Evolutionary conservation across 345 rosid species (phyloP), one percentile per base, ranked within the genome.

Genomic region (Capsella bursapastoris): DNA sequence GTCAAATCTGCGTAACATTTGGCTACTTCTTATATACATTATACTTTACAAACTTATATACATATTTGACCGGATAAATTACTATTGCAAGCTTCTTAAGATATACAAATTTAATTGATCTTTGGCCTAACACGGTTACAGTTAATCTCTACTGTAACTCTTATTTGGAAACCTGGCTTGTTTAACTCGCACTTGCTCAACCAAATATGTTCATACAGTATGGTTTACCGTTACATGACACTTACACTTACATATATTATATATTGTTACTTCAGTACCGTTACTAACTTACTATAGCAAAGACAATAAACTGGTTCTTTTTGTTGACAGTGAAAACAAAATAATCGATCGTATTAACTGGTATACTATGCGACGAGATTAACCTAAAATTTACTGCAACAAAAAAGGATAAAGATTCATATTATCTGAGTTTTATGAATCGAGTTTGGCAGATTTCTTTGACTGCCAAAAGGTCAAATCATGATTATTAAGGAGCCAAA

Each of bases 381-480:
- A 60, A 25, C 25, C 8, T 32, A 22, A 49, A 28, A 18, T 58
- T 47, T 66, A 27, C 43, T 7, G 8, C 27, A 57, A 25, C 8
- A 14, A 32, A 28, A 28, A 58, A 47, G 47, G 25, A 58, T 58
- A 29, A 5, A 5, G 48, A 51, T 4, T 49, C 13, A 16, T 22
- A 22, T 64, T 9, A 34, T 57, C 8, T 12, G 66, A 32, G 41
- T 38, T 43, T 48, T 50, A 66, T 35, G 64, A 60, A 72, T 48
- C 41, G 57, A 35, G 65, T 16, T 18, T 50, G 80, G 84, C 75
- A 35, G 83, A 70, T 58, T 76, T 62, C 9, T 66, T 82, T 85
- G 86, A 87, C 82, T 73, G 78, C 41, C 28, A 55, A 64, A 58
- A 55, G 51, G 80, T 82, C 81, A 84, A 79, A 62, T 37, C 71